Evolutionary conservation across 805 yeast species (phyloP).

Genomic region (Spathaspora passalidarum): DNA sequence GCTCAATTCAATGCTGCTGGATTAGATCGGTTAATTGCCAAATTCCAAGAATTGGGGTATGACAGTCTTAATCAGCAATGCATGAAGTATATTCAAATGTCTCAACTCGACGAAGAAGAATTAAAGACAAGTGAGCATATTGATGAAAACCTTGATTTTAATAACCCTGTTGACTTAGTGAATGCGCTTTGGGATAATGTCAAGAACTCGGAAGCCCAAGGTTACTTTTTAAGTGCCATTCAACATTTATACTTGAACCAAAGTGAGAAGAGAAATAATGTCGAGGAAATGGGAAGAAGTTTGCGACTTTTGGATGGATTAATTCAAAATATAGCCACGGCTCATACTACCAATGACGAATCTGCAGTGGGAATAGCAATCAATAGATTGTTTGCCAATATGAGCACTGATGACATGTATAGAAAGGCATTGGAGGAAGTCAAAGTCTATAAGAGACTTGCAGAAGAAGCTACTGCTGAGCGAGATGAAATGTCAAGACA

Average conservation of each 20-base stretch:
- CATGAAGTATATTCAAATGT: conserved; percentile 53
- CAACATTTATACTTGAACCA: conserved; percentile 64
- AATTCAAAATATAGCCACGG: conserved; percentile 57
- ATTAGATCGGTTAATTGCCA: conserved; percentile 47
- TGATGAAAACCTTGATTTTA: conserved; percentile 51
- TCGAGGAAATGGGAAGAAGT: conserved; percentile 48
- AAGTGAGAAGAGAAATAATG: conserved; percentile 45
- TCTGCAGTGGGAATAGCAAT: conserved; percentile 68
- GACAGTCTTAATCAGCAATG: conserved; percentile 66
- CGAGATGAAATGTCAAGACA: conserved; percentile 62
- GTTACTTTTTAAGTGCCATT: conserved; percentile 56
- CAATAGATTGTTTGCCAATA: conserved; percentile 63
- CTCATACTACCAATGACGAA: conserved; percentile 47
- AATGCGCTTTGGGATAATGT: conserved; percentile 56
- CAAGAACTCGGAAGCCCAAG: conserved; percentile 56
- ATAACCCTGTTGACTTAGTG: conserved; percentile 70
- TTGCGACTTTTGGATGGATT: conserved; percentile 64
- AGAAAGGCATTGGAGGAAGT: conserved; percentile 60
- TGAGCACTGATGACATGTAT: conserved; percentile 86
- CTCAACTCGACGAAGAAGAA: conserved; percentile 55
- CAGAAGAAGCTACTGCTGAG: conserved; percentile 58
- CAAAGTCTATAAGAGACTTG: conserved; percentile 46
- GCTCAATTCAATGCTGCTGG: conserved; percentile 59
- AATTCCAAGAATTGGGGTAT: conserved; percentile 51
- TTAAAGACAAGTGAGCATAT: conserved; percentile 29